These are phyloP conservation scores for Lanmaoa pseudosensibilis DNA, from an alignment of 768 basidiomycete genomes.

Conservation along the genomic window DNA sequence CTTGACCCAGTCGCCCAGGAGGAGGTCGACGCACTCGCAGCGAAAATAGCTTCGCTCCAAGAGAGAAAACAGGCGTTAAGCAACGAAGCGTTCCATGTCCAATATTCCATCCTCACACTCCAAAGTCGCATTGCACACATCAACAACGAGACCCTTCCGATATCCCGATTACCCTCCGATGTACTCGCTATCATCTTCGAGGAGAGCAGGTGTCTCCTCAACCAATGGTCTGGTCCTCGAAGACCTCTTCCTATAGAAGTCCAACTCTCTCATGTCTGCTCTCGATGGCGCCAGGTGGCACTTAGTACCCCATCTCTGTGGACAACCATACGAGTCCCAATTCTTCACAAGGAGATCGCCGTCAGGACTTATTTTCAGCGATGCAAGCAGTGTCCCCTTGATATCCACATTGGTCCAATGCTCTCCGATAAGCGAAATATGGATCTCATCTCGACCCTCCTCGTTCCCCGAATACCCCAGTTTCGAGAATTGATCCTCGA, in stretches of 20 bases:
- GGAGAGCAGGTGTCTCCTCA: constrained; percentile 31
- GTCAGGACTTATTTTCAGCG: constrained; percentile 33
- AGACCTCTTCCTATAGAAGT: constrained; percentile 35
- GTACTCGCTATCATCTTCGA: constrained; percentile 36
- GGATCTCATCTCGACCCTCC: constrained; percentile 28
- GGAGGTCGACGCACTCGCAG: constrained; percentile 26
- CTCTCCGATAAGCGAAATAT: constrained; percentile 23
- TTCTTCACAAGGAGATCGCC: constrained; percentile 29
- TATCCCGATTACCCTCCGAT: constrained; percentile 32
- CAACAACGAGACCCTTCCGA: constrained; percentile 31
- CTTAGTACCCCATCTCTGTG: constrained; percentile 37
- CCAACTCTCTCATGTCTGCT: constrained; percentile 37
- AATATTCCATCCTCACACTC: constrained; percentile 29
- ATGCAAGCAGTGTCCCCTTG: constrained; percentile 33
- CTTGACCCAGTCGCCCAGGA: constrained; percentile 27
- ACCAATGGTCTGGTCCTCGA: constrained; percentile 26
- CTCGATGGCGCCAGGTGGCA: constrained; percentile 37
- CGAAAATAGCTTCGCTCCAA: constrained; percentile 23
- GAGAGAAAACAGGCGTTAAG: constrained; percentile 21
- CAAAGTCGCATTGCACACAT: constrained; percentile 36
- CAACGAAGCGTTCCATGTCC: constrained; percentile 26
- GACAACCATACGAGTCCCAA: constrained; percentile 35
- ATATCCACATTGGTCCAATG: constrained; percentile 33
- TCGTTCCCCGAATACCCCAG: constrained; percentile 32
- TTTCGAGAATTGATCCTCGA: constrained; percentile 34